These are phyloP conservation scores for Cymodocea nodosa DNA, from an alignment of 116 monocot species.

Conservation along the genomic window DNA sequence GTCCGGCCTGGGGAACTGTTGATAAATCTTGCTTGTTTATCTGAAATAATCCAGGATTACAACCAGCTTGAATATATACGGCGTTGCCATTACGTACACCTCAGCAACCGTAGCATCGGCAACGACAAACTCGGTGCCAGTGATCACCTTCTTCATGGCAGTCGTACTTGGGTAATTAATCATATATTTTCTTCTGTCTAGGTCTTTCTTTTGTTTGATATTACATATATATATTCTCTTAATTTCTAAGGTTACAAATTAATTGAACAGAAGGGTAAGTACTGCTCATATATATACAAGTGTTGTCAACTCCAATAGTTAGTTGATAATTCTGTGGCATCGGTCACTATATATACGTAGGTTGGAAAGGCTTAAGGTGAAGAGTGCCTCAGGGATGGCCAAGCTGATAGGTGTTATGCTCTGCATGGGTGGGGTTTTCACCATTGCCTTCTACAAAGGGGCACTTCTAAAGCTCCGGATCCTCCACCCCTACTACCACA, in stretches of 20 bases:
- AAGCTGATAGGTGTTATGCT: conserved; percentile 39
- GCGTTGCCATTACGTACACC: conserved; percentile 48
- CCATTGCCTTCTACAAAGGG: conserved; percentile 45
- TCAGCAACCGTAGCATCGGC: conserved; percentile 60
- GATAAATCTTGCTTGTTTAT: neutral
- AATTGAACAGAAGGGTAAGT: no score
- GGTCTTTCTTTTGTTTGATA: no score
- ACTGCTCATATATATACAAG: no score
- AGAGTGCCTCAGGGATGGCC: conserved; percentile 30
- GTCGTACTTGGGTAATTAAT: conserved; percentile 49
- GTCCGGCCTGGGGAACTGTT: no score
- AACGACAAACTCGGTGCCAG: conserved; percentile 46
- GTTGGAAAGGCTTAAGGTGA: conserved; percentile 41
- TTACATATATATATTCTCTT: no score
- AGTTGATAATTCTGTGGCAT: no score
- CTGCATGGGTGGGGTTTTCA: conserved; percentile 30
- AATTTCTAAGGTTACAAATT: no score
- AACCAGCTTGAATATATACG: conserved; percentile 39
- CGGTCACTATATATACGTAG: conserved; percentile 8
- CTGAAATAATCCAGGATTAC: conserved; percentile 34
- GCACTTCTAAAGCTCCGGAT: conserved; percentile 12
- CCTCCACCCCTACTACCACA: conserved; percentile 20
- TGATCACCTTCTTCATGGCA: conserved; percentile 63
- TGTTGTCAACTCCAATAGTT: no score
- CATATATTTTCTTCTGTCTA: neutral